phyloP scores from a whole-genome alignment of 2,329 filamentous ascomycete species.

The Biscogniauxia sp. region DNA sequence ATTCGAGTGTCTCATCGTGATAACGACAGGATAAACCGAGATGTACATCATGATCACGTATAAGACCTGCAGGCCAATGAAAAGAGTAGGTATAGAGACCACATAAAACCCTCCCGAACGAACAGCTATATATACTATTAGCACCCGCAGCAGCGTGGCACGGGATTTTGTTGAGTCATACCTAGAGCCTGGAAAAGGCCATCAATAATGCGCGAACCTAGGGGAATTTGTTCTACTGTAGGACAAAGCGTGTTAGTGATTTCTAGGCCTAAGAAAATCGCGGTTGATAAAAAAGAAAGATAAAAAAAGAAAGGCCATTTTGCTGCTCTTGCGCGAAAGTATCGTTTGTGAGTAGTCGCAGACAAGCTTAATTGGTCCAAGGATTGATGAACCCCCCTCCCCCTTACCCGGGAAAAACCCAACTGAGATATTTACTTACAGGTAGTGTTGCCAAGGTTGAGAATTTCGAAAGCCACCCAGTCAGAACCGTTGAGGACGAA shows the following conservation, averaged over 20 bases:
- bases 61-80: slow-evolving; percentile 46
- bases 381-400: too few species aligned
- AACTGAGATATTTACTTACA: not conserved
- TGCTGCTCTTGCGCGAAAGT: too few species aligned
- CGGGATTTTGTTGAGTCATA: slow-evolving; percentile 29
- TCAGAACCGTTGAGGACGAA: slow-evolving; percentile 60
- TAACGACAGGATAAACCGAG: slow-evolving; percentile 47
- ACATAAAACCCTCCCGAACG: slow-evolving; percentile 66
- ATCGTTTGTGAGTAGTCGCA: too few species aligned
- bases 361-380: not conserved
- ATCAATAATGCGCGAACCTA: slow-evolving; percentile 56
- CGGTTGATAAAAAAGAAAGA: too few species aligned
- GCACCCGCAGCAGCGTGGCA: not conserved
- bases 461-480: slow-evolving; percentile 64
- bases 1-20: slow-evolving; percentile 57
- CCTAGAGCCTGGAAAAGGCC: slow-evolving; percentile 63
- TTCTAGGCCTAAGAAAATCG: not conserved
- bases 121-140: slow-evolving; percentile 43
- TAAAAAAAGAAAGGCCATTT: too few species aligned
- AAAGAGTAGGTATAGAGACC: slow-evolving; percentile 54
- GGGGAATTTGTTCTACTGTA: slow-evolving; percentile 49
- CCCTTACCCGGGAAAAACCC: too few species aligned
- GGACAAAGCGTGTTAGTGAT: slow-evolving; percentile 22
- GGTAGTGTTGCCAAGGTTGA: slow-evolving; percentile 57
- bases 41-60: slow-evolving; percentile 52